Evolutionary conservation across 1,139 yeast genomes (phyloP), one percentile per base, ranked within the genome.

Genomic region (Pichia sp.): DNA sequence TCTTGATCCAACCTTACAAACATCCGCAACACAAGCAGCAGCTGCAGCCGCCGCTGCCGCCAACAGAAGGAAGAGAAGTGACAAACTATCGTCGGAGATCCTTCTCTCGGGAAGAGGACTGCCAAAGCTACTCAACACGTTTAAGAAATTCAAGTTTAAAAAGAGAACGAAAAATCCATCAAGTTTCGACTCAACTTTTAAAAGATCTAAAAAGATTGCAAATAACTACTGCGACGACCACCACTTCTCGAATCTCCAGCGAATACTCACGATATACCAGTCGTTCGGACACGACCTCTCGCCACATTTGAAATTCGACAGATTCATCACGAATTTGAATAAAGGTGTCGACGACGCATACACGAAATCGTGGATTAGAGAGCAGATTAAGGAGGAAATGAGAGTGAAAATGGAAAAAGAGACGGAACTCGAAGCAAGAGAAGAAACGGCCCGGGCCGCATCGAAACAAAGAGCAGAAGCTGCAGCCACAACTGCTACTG

Each of bases 201-300:
- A 28, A 8, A 28, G 14, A 10, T 10, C 5, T 28, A 28, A 28
- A 28, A 28, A 32, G 17, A 24, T 15, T 31, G 2, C 6, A 10
- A 31, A 31, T 20, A n/a, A n/a, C n/a, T 44, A 21, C 28, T 55
- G 54, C 4, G 47, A 51, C n/a, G 52, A 61, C 15, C 58, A 57
- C 45, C 63, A 61, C 50, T 60, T 53, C 40, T 56, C 60, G 28
- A 64, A 64, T 50, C 48, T 64, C 36, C 53, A 64, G 9, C 47
- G 56, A 15, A 50, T 64, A 12, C 43, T 64, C 12, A 55, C 57
- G 21, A 48, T 61, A 0, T 64, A 62, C 42, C 68, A 64, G 50
- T 45, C 52, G 19, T 64, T 67, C 65, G 66, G 65, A 9, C 67
- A 64, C 47, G 53, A 55, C 14, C 46, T 64, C 5, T 60, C 57